Base-by-base conservation (phyloP, 352 stramenopile species). In the Phytophthora colocasiae region DNA sequence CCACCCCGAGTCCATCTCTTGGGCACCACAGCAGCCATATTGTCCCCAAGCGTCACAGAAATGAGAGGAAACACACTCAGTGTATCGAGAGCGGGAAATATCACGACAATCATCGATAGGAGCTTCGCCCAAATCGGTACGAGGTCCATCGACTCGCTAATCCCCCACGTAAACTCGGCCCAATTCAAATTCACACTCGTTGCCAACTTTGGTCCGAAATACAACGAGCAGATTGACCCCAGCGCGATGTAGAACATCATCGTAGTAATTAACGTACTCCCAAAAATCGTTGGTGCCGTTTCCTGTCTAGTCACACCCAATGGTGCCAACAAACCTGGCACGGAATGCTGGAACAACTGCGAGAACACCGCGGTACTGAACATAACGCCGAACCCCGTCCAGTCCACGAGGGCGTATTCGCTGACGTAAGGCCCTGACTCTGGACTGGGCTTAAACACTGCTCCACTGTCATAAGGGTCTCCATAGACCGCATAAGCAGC, bases 111-210 rank as follows among this genome's bases (percentile, higher is more conserved):
- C 63, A 78, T 86, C 12, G 85, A 93, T 54, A 92, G 64, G 39
- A 81, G 50, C 32, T 83, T 83, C 36, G 82, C 72, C 79, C 80
- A 92, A 50, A 86, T 58, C 10, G 86, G 84, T 29, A 90, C 61
- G 4, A 73, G 67, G n/a, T 62, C 59, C 19, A 73, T 62, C 2
- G 75, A 77, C 26, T 77, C 58, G 51, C 75, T 73, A 19, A 97
- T 58, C 0, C 91, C 90, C 85, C 90, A 97, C 15, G 83, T 92
- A 59, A 97, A 97, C 29, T 87, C 75, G 1, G 87, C 80, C 85
- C 93, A 97, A 68, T 97, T 97, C n/a, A 97, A 75, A 71, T 97
- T 97, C 46, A 97, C 83, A 51, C 85, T 95, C 22, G 87, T 91
- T 10, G 80, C 72, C 22, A 95, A 77, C 29, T 87, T 81, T 14